Base-by-base conservation (phyloP, 257 asterid species). In the Echium plantagineum region DNA sequence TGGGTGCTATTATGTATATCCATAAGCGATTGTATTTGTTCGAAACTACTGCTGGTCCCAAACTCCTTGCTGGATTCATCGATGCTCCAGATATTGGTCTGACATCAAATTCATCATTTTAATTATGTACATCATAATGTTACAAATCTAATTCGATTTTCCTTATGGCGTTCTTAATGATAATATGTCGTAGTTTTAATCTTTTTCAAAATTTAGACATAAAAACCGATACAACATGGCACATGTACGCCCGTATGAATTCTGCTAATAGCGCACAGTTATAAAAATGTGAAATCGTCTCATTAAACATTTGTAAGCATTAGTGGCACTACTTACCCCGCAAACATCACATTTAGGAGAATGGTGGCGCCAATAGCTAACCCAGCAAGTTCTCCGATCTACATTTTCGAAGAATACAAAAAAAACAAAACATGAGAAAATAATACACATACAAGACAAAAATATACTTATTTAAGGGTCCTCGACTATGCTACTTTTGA, bases 331-430 rank as follows among this genome's bases (percentile, higher is more conserved):
- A n/a, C n/a, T 17, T 66, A 89, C 97, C 89, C 97, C 8, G 95
- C 90, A 63, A 87, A 73, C 94, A 90, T 86, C 6, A 87, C 96
- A 72, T 90, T 90, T 2, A 87, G 90, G 72, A 87, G 69, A 62
- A 90, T 74, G 62, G 94, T 85, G 61, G 97, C 81, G 70, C 97
- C 97, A 74, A 90, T 81, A 1, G 97, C 97, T 17, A 90, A 74
- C n/a, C 97, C 97, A 21, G 96, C 97, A 57, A 90, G 90, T 69
- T 90, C 97, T 48, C 97, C 97, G 46, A 89, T 89, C 97, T 89
- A 69, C 68, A 76, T 54, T 58, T 3, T 26, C 58, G 63, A 48
- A n/a, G 26, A 26, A 6, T 28, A 28, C 32, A 46, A 67, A 55
- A 17, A 58, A 59, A 35, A 38, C 13, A 46, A 54, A 54, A 9